Conservation (phyloP, 2,329 filamentous ascomycete species). For the Talaromyces funiculosus region DNA sequence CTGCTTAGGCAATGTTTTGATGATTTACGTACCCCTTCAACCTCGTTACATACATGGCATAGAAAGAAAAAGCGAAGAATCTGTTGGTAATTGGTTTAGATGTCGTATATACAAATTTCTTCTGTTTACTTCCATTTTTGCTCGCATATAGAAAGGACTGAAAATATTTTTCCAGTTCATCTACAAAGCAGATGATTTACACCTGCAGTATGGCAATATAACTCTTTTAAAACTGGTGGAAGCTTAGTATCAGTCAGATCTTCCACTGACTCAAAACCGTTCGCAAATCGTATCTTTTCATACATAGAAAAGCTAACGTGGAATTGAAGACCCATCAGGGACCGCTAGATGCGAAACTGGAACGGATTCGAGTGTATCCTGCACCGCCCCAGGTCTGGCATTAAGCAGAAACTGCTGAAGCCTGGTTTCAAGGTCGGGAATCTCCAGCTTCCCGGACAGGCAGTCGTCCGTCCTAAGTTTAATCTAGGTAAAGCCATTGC, state of each 20-base stretch:
- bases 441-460: neutral
- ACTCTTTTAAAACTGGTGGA: too few relatives aligned
- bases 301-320: too few relatives aligned
- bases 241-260: too few relatives aligned
- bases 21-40: neutral
- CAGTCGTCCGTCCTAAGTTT: neutral
- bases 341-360: too few relatives aligned
- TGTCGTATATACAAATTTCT: constrained; percentile 7
- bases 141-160: neutral
- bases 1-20: constrained; percentile 16
- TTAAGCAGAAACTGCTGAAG: neutral
- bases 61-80: neutral
- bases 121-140: neutral
- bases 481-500: neutral
- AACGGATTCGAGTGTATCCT: too few relatives aligned
- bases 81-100: neutral
- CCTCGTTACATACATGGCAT: neutral
- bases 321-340: too few relatives aligned
- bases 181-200: neutral
- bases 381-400: too few relatives aligned
- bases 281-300: too few relatives aligned
- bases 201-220: too few relatives aligned
- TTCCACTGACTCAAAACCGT: too few relatives aligned
- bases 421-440: neutral
- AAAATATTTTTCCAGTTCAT: neutral